Percentiles rank a stretch among this genome's conserved stretches.
Evolutionary conservation across 1,284 basidiomycete genomes (phyloP).

Genomic region (Ustilago esculenta): DNA sequence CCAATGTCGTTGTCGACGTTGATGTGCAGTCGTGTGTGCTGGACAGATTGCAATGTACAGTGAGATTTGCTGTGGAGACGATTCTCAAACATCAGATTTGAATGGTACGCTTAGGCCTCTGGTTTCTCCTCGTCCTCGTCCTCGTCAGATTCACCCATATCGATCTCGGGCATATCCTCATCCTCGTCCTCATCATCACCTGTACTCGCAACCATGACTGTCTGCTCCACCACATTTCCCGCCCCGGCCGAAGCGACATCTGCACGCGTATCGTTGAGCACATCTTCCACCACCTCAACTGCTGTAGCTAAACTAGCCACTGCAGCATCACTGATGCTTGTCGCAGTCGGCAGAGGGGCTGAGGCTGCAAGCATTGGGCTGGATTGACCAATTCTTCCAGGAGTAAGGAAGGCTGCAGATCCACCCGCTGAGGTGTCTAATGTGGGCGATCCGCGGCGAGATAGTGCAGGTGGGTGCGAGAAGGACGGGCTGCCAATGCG

Average conservation of each 20-base stretch:
- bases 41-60: too few species aligned
- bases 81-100: not conserved
- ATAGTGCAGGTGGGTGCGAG: conserved; percentile 6
- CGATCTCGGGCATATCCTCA: conserved; percentile 51
- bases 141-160: conserved; percentile 47
- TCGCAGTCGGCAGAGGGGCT: not conserved
- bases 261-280: not conserved
- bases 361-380: not conserved
- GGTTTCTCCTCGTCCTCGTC: conserved; percentile 16
- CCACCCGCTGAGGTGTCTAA: conserved; percentile 1
- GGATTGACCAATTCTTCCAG: not conserved
- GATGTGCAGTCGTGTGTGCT: too few species aligned
- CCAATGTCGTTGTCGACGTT: too few species aligned
- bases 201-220: conserved; percentile 2
- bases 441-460: conserved; percentile 23
- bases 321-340: conserved; percentile 1
- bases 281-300: conserved; percentile 6
- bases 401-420: conserved; percentile 3
- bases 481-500: conserved; percentile 39
- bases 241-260: not conserved
- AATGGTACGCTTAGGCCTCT: not conserved
- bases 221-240: not conserved
- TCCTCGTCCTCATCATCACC: conserved; percentile 42
- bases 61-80: too few species aligned
- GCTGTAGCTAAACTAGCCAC: conserved; percentile 1